Percentiles rank a stretch among this genome's conserved stretches.
Evolutionary conservation across 2,329 filamentous ascomycete genomes (phyloP).

Genomic region (Xylaria sp.): DNA sequence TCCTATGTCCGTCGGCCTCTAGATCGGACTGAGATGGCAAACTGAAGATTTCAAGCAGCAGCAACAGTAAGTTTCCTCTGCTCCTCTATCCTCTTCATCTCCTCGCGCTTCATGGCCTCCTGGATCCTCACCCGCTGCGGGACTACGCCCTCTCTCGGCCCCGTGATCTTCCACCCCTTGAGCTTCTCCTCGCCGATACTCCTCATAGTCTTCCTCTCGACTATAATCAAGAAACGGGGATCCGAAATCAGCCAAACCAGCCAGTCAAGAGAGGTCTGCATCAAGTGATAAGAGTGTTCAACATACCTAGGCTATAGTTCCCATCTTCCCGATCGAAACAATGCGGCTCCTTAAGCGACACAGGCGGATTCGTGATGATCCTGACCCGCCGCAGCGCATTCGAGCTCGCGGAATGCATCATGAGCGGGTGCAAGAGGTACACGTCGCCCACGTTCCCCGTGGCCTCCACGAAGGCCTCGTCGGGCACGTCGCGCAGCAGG

Average conservation of each 20-base stretch:
- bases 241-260: slow-evolving; percentile 6
- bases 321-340: slow-evolving; percentile 61
- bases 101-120: slow-evolving; percentile 62
- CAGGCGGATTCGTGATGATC: slow-evolving; percentile 69
- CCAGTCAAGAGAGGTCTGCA: not conserved
- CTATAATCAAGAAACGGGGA: slow-evolving; percentile 40
- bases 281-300: not conserved
- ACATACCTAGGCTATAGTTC: slow-evolving; percentile 58
- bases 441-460: slow-evolving; percentile 66
- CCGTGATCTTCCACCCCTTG: slow-evolving; percentile 63
- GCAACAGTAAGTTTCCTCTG: slow-evolving; percentile 38
- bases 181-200: slow-evolving; percentile 61
- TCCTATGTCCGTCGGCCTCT: no score
- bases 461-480: slow-evolving; percentile 62
- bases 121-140: slow-evolving; percentile 61
- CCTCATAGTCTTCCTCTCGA: slow-evolving; percentile 65
- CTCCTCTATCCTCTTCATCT: slow-evolving; percentile 58
- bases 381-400: slow-evolving; percentile 59
- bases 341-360: slow-evolving; percentile 64
- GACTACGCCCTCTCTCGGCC: slow-evolving; percentile 61
- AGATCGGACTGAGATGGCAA: not conserved
- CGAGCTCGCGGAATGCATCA: slow-evolving; percentile 66
- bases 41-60: slow-evolving; percentile 39
- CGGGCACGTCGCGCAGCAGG: slow-evolving; percentile 52
- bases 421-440: slow-evolving; percentile 69